Base-by-base conservation (phyloP, 2,329 filamentous ascomycete species). In the Setomelanomma holmii region DNA sequence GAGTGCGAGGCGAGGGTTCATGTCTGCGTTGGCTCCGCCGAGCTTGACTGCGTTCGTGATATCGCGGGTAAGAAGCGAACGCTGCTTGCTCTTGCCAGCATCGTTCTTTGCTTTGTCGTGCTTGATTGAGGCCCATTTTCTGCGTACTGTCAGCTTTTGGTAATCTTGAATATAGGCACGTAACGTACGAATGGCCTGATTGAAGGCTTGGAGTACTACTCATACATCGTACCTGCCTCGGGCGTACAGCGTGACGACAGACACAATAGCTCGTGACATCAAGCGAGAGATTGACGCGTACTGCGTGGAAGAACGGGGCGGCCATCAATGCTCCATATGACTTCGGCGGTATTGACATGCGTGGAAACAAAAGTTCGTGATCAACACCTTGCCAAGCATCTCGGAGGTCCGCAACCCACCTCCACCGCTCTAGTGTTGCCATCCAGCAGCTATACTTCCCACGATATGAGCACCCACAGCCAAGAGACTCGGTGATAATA, bases 121-220 rank as follows among this genome's bases (percentile, higher is more conserved):
- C 71, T 89, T 90, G 77, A 97, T 98, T 69, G 95, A 96, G 51
- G 91, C 92, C 95, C 95, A 99, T 73, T 92, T 89, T 75, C 89
- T 96, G 19, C 17, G 16, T 4, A 7, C 22, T 8, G 21, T 56
- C 34, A 47, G n/a, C 21, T 10, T 30, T 8, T 3, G 3, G 6
- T 2, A 6, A 14, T 33, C 17, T 8, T 5, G 27, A n/a, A 8
- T 33, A 23, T 7, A 35, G 16, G 20, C 20, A 21, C 21, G 20
- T 6, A 19, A 51, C 68, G n/a, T 67, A 72, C 68, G 68, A 71
- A 51, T 74, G 71, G 24, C 72, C 72, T 36, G 72, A 75, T 48
- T 58, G 63, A 14, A 55, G 42, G 17, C 45, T 48, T 24, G 69
- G 53, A n/a, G 69, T 68, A 49, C 45, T 68, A 44, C 66, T 66